phyloP scores from a whole-genome alignment of 208 protist species.

The Herpetomonas samuelpessoai region DNA sequence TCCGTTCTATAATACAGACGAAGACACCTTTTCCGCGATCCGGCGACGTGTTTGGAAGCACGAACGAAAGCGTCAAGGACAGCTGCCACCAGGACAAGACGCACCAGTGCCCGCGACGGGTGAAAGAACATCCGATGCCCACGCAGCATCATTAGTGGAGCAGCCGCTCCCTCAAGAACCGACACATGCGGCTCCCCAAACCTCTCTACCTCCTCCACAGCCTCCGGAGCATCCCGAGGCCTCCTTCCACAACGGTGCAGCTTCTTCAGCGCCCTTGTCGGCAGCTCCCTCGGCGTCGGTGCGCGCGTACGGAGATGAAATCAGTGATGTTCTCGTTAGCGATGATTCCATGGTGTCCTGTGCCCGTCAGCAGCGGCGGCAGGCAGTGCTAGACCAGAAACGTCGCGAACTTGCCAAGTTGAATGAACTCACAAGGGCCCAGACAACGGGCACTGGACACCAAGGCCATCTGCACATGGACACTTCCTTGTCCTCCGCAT shows the following conservation, averaged over 20 bases:
- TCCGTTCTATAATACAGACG: conserved; percentile 33
- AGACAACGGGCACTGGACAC: background rate
- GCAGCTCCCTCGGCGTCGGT: background rate
- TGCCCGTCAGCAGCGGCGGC: background rate
- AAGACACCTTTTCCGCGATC: conserved; percentile 23
- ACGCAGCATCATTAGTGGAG: too few species aligned
- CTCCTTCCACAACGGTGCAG: too few species aligned
- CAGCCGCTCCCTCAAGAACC: too few species aligned
- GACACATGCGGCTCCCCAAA: too few species aligned
- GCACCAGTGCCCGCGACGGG: too few species aligned
- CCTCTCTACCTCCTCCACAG: too few species aligned
- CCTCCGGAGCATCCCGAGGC: too few species aligned
- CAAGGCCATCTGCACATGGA: too few species aligned
- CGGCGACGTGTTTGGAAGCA: conserved; percentile 9
- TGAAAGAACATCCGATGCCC: too few species aligned
- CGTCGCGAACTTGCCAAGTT: background rate
- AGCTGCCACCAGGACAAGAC: too few species aligned
- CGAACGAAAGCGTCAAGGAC: too few species aligned
- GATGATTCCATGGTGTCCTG: background rate
- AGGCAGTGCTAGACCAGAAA: background rate
- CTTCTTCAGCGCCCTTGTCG: background rate
- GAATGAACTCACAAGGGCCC: background rate
- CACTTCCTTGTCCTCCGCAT: too few species aligned
- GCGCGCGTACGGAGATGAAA: background rate
- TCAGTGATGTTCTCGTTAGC: background rate